Base-by-base conservation (phyloP, 352 stramenopile genomes). In the Aphanomyces cochlioides region DNA sequence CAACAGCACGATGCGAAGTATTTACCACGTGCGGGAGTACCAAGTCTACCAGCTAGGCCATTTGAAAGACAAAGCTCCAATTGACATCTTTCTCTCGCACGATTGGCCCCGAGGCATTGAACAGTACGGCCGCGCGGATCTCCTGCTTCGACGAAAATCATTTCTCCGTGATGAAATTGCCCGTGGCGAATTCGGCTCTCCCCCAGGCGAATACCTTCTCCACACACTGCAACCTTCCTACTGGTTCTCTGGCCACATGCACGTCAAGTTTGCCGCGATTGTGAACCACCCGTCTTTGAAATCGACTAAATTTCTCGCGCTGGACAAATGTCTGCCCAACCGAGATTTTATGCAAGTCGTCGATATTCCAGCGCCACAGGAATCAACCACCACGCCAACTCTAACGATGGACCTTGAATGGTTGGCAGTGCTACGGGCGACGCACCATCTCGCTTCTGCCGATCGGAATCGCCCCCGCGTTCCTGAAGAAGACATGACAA, bases 261-360 rank as follows among this genome's bases (percentile, higher is more conserved):
- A 99, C 79, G 91, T 98, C 60, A 99, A 99, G 75, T 99, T 99
- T 77, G 78, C 95, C 41, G 97, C 98, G 4, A 76, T 97, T n/a
- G 90, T 99, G 5, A 75, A 75, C 7, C 97, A 99, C 74, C 57
- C 67, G 47, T 34, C 56, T 43, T 78, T 56, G 21, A 45, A 63
- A 10, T 72, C 77, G 72, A 99, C 97, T 36, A 88, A 90, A 43
- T 99, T 99, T 78, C 74, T 99, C n/a, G 96, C 97, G 36, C 82
- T 99, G n/a, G 98, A 99, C 84, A 99, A 99, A 78, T 99, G 96
- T 70, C 83, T 99, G 4, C 97, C 93, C 12, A 86, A 91, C 53
- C 79, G 96, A 28, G 89, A 98, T 39, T 98, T 98, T 74, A 83
- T 99, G 41, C 93, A 99, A 63, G 88, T 99, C 39, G 59, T 98